A percentile compares a stretch with the other conserved stretches of the same genome.
phyloP scores from a whole-genome alignment of 257 asterid genomes.

The Lavandula angustifolia region DNA sequence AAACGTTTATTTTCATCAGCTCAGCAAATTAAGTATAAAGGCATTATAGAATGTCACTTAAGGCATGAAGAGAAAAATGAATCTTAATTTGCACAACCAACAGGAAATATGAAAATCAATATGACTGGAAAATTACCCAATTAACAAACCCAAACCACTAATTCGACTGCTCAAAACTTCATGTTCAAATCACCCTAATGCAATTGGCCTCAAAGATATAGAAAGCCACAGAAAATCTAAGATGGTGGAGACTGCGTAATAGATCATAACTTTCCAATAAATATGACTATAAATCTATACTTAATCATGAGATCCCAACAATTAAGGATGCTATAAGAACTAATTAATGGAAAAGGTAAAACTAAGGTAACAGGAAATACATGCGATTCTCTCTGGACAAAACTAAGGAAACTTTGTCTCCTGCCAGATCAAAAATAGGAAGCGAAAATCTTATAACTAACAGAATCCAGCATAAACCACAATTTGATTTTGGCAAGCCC shows the following conservation, averaged over 20 bases:
- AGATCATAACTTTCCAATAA: constrained; percentile 9
- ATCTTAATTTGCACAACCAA: constrained; percentile 22
- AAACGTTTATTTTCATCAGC: neutral
- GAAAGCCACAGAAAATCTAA: neutral
- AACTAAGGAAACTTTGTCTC: neutral
- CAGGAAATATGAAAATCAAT: constrained; percentile 8
- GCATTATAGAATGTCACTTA: too few relatives aligned
- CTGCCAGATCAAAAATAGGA: constrained; percentile 27
- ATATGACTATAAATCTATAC: neutral
- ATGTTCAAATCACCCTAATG: neutral
- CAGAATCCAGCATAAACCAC: constrained; percentile 21
- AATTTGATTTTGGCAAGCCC: neutral
- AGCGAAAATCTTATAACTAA: constrained; percentile 2
- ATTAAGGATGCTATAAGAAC: constrained; percentile 13
- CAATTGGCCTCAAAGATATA: neutral
- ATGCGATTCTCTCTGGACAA: neutral
- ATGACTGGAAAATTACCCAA: neutral
- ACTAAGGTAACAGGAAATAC: neutral
- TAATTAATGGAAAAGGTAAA: neutral
- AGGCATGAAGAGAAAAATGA: neutral
- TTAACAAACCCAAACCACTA: constrained; percentile 16
- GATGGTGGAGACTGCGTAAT: constrained; percentile 9
- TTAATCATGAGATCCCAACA: constrained; percentile 26
- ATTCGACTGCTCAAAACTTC: constrained; percentile 19
- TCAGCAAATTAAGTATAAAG: too few relatives aligned